These are phyloP conservation scores for Medakamo hakoo DNA, from an alignment of 139 green algal genomes.

Conservation along the genomic window DNA sequence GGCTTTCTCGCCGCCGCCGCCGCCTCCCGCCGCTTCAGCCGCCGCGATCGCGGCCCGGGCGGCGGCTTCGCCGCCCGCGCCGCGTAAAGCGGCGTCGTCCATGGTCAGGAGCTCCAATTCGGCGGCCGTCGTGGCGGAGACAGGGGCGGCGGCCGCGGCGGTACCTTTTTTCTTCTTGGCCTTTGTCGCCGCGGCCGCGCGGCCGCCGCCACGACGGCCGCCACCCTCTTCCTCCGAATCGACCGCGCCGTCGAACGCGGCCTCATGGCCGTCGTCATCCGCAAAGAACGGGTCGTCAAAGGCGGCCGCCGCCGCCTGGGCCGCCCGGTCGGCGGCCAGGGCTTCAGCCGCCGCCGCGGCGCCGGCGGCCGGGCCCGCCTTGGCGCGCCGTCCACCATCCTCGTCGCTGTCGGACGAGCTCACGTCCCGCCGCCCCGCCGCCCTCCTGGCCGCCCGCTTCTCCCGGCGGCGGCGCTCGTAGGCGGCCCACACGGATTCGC, in stretches of 20 bases:
- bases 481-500: constrained; percentile 69
- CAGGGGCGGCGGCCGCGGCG: constrained; percentile 5
- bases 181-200: constrained; percentile 7
- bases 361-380: neutral
- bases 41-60: neutral
- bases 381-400: constrained; percentile 1
- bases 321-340: constrained; percentile 23
- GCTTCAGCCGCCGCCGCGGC: constrained; percentile 4
- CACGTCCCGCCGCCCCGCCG: constrained; percentile 12
- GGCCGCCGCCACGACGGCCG: neutral
- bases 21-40: neutral
- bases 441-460: constrained; percentile 6
- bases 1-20: constrained; percentile 13
- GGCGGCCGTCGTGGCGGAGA: constrained; percentile 13
- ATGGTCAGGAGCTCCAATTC: constrained; percentile 89
- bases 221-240: constrained; percentile 8
- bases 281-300: constrained; percentile 77
- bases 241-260: neutral
- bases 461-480: constrained; percentile 35
- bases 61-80: constrained; percentile 8
- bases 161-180: constrained; percentile 13
- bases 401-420: constrained; percentile 18
- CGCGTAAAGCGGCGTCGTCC: constrained; percentile 54
- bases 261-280: neutral
- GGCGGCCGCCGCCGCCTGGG: constrained; percentile 32